Evolutionary conservation across 2,329 filamentous ascomycete genomes (phyloP), one percentile per base, ranked within the genome.

Genomic region (Tolypocladium amazonense): DNA sequence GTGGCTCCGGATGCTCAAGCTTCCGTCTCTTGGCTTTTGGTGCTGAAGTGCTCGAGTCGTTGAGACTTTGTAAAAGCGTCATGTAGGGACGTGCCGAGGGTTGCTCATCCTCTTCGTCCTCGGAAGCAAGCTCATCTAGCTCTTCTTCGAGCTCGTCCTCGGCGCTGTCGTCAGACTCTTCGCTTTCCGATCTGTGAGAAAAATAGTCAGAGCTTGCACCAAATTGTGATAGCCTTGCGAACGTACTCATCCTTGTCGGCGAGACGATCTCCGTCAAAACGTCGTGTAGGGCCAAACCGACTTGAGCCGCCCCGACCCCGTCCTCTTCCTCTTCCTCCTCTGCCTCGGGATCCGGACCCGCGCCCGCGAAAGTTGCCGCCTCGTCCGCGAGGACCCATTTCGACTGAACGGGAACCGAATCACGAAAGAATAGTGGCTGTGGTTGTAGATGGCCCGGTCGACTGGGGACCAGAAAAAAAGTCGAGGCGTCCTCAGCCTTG

Each of bases 1-100:
- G 58, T 55, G 66, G 47, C 57, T 66, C 64, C 55, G 61, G 63
- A 56, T 79, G 76, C 30, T 79, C 77, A 11, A 86, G 63, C 66
- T 86, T 87, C 59, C 84, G 77, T 69, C 82, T 77, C 68, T 87
- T 88, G 1, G 79, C 72, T 50, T 75, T 78, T 2, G 77, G 79
- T 3, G 69, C 72, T 23, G 50, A 54, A 5, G 50, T 7, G 27
- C 72, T 67, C 4, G 76, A 73, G 33, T 80, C 77, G 3, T 77
- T 75, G 56, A 88, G 73, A 60, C 81, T 85, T 66, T 85, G 79
- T 66, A 88, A 75, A 8, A 88, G 74, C 9, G 81, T 75, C 72
- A 80, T 75, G 63, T 87, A 88, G 4, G 85, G 79, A 37, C 77
- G 76, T 33, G 75, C 72, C 33, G 73, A 58, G 12, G 75, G 66